Conservation (phyloP, 495 filamentous ascomycete species). For the Trichoderma orchidacearum region DNA sequence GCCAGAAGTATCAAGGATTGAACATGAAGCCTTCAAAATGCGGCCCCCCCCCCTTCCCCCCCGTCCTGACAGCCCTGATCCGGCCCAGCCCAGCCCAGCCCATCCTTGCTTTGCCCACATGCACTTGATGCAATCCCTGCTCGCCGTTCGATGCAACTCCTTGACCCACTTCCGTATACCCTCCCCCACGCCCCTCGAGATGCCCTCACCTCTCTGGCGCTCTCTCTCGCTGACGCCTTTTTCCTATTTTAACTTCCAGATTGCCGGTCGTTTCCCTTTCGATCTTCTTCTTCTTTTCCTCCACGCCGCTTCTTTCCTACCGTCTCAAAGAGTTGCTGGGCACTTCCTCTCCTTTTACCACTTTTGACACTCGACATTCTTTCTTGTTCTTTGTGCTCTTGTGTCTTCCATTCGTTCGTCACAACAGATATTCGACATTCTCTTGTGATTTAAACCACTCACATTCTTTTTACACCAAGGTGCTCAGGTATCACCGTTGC, state of each 20-base stretch:
- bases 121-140: no score
- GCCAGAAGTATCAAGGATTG: no score
- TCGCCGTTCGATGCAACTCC: no score
- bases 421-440: conserved; percentile 15
- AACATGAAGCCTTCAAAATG: background rate
- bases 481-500: conserved; percentile 12
- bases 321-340: conserved; percentile 21
- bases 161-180: background rate
- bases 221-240: conserved; percentile 7
- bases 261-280: conserved; percentile 10
- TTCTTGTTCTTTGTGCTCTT: conserved; percentile 12
- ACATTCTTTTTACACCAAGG: conserved; percentile 6
- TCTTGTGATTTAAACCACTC: conserved; percentile 10
- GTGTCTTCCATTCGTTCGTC: conserved; percentile 9
- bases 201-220: conserved; percentile 9
- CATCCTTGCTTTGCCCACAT: no score
- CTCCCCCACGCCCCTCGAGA: background rate
- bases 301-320: conserved; percentile 11
- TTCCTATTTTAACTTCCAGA: conserved; percentile 8
- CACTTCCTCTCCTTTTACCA: conserved; percentile 19
- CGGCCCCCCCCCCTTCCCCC: background rate
- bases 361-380: conserved; percentile 13
- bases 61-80: background rate
- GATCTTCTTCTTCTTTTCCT: conserved; percentile 11
- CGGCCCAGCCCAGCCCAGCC: no score